Conservation (phyloP, 2,329 filamentous ascomycete genomes). For the Epichloe hybrida region DNA sequence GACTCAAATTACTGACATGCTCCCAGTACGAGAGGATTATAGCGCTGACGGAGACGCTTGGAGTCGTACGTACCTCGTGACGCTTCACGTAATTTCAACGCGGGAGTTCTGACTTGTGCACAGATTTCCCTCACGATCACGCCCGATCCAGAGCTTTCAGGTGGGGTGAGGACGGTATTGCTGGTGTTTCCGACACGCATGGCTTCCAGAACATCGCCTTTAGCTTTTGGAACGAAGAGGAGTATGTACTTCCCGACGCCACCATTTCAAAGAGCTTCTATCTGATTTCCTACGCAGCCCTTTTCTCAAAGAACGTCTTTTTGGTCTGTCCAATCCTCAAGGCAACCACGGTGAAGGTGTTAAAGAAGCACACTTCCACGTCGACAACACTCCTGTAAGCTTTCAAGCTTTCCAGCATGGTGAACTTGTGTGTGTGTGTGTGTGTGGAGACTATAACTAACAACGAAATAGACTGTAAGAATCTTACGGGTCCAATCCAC, state of each 20-base stretch:
- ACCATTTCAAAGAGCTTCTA: no score
- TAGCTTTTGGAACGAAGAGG: constrained; percentile 95
- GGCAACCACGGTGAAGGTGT: constrained; percentile 95
- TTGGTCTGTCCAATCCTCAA: constrained; percentile 89
- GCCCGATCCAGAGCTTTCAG: constrained; percentile 78
- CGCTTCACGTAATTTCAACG: constrained; percentile 1
- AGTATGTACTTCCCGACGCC: constrained; percentile 37
- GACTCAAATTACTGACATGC: constrained; percentile 13
- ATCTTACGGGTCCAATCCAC: neutral
- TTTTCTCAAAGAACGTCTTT: constrained; percentile 88
- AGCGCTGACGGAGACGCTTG: constrained; percentile 81
- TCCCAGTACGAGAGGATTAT: constrained; percentile 74
- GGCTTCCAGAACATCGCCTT: constrained; percentile 87
- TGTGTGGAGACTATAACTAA: constrained; percentile 9
- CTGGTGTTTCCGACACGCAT: constrained; percentile 83
- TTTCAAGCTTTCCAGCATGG: constrained; percentile 14
- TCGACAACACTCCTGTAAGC: constrained; percentile 75
- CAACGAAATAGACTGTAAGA: constrained; percentile 29
- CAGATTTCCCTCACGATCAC: constrained; percentile 90
- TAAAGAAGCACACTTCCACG: constrained; percentile 92
- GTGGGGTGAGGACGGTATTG: constrained; percentile 96
- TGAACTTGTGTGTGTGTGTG: neutral
- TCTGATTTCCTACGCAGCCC: constrained; percentile 39
- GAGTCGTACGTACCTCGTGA: constrained; percentile 56
- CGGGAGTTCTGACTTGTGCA: constrained; percentile 1